A percentile compares a stretch with the other conserved stretches of the same genome.
Evolutionary conservation across 2,329 filamentous ascomycete genomes (phyloP).

Genomic region (Curvularia sp.): DNA sequence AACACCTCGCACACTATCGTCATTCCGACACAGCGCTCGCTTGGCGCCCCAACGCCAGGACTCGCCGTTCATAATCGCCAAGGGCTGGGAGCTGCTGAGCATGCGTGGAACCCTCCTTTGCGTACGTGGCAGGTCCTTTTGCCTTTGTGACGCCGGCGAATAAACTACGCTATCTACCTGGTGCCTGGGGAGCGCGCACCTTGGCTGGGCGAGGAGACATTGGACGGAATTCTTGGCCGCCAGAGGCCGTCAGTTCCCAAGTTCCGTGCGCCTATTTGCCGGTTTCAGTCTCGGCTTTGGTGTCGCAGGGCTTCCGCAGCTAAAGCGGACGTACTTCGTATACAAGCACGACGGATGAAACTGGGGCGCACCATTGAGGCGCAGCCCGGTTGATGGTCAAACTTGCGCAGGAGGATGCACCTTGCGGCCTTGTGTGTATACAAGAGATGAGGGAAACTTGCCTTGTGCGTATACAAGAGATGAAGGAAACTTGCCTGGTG

Average conservation of each 20-base stretch:
- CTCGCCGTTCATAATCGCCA: constrained; percentile 9
- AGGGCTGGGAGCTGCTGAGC: background rate
- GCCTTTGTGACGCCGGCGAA: background rate
- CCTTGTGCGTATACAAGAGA: background rate
- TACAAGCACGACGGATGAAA: background rate
- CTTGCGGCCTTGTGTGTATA: background rate
- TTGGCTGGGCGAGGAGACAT: background rate
- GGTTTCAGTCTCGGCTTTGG: background rate
- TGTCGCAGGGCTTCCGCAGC: constrained; percentile 3
- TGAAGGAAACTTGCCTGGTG: background rate
- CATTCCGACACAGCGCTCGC: constrained; percentile 1
- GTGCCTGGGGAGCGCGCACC: background rate
- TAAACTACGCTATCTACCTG: background rate
- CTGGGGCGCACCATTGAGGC: constrained; percentile 14
- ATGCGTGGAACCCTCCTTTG: background rate
- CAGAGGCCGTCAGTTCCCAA: background rate
- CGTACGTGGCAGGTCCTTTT: background rate
- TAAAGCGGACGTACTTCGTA: background rate
- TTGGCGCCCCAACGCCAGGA: constrained; percentile 8
- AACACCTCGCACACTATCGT: background rate
- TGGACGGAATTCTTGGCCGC: background rate
- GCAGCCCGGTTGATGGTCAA: constrained; percentile 7
- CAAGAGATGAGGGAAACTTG: background rate
- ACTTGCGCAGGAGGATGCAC: constrained; percentile 1
- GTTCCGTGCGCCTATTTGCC: constrained; percentile 1